Conservation (phyloP, 169 alveolate genomes). For the Perkinsus chesapeaki region DNA sequence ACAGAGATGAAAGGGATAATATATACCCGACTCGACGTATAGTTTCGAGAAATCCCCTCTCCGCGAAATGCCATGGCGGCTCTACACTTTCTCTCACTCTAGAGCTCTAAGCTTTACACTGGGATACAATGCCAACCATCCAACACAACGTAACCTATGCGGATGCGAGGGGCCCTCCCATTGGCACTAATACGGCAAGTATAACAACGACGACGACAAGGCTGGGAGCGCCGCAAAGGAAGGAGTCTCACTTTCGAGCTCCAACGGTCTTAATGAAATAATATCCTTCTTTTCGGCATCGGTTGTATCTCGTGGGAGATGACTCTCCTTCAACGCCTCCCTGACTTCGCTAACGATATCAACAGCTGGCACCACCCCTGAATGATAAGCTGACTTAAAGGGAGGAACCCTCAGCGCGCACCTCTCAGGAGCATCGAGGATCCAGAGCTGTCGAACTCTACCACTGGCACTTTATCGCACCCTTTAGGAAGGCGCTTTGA, state of each 20-base stretch:
- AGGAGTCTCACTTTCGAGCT: conserved; percentile 40
- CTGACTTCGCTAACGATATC: conserved; percentile 15
- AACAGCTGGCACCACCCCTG: conserved; percentile 8
- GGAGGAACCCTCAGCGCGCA: neutral
- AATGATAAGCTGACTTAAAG: neutral
- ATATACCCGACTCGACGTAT: too few species aligned
- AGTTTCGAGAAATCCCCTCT: too few species aligned
- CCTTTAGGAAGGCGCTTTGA: conserved; percentile 31
- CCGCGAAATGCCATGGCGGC: too few species aligned
- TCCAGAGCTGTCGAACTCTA: conserved; percentile 33
- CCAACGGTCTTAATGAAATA: conserved; percentile 23
- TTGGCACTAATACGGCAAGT: too few species aligned
- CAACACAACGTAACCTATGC: too few species aligned
- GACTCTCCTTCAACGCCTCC: conserved; percentile 37
- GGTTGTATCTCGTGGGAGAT: conserved; percentile 26
- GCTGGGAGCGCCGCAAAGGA: too few species aligned
- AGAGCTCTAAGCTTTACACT: too few species aligned
- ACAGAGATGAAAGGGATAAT: too few species aligned
- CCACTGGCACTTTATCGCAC: conserved; percentile 46
- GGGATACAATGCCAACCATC: too few species aligned
- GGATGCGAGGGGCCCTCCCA: too few species aligned
- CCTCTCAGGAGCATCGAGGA: conserved; percentile 8
- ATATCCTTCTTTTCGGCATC: conserved; percentile 30
- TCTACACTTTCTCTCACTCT: too few species aligned
- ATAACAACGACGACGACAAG: too few species aligned